A percentile compares a stretch with the other conserved stretches of the same genome.
phyloP scores from a whole-genome alignment of 345 rosid species.

The Rhodomyrtus tomentosa region DNA sequence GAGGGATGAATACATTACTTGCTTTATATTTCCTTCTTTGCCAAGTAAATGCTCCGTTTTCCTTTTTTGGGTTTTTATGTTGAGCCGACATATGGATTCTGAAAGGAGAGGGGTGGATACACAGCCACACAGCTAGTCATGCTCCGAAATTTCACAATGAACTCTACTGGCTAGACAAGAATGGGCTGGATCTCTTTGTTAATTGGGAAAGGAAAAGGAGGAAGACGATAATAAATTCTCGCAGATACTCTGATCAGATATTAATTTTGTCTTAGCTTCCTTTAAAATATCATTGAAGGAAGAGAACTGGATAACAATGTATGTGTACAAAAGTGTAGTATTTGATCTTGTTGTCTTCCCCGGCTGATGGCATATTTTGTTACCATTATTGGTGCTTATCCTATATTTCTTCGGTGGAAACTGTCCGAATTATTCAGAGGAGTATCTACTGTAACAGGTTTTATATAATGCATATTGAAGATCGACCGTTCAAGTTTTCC shows the following conservation, averaged over 20 bases:
- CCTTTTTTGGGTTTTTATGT: background rate
- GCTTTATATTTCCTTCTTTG: background rate
- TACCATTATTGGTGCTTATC: background rate
- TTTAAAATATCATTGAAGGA: background rate
- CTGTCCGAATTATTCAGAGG: background rate
- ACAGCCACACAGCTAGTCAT: background rate
- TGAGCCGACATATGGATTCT: background rate
- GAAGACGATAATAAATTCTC: background rate
- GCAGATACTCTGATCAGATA: background rate
- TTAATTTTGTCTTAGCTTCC: background rate
- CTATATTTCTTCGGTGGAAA: background rate
- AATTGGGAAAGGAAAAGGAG: background rate
- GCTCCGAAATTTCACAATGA: background rate
- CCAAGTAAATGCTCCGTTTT: background rate
- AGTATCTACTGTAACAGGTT: slow-evolving; percentile 21
- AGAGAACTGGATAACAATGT: background rate
- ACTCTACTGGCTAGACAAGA: background rate
- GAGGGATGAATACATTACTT: background rate
- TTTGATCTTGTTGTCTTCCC: background rate
- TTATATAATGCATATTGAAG: slow-evolving; percentile 41
- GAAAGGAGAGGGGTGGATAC: background rate
- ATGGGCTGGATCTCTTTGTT: background rate
- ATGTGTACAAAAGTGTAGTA: background rate
- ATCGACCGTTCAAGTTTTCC: slow-evolving; percentile 32
- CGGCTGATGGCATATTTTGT: background rate